phyloP scores from a whole-genome alignment of 768 basidiomycete genomes.

The Lactarius quietus region DNA sequence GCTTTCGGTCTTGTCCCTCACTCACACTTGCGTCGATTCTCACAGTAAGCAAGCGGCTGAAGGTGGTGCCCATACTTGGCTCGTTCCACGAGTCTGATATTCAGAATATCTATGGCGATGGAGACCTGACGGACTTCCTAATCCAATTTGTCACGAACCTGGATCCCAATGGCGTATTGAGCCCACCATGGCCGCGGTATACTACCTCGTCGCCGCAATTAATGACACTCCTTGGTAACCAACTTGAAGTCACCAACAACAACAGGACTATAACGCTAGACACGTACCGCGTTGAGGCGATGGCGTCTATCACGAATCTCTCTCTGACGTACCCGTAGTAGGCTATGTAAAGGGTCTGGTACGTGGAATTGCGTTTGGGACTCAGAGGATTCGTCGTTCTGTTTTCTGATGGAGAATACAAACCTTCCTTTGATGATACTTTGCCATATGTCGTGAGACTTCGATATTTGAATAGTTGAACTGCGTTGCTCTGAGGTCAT shows the following conservation, averaged over 20 bases:
- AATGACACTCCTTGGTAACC: conserved; percentile 21
- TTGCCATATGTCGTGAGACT: too few species aligned
- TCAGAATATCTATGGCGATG: conserved; percentile 10
- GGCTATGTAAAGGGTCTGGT: background rate
- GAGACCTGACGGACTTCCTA: conserved; percentile 24
- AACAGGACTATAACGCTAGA: conserved; percentile 13
- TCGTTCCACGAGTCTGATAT: conserved; percentile 22
- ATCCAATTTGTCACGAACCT: conserved; percentile 32
- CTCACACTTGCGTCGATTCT: too few species aligned
- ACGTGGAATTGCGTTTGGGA: too few species aligned
- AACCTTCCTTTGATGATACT: too few species aligned
- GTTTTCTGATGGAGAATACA: background rate
- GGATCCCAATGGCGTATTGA: conserved; percentile 26
- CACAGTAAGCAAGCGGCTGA: too few species aligned
- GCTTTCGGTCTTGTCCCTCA: too few species aligned
- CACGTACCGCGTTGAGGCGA: too few species aligned
- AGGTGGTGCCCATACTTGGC: conserved; percentile 31
- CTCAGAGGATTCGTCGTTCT: background rate
- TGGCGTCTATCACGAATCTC: conserved; percentile 9
- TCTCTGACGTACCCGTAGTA: background rate
- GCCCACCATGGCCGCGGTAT: conserved; percentile 21
- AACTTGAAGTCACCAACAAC: background rate
- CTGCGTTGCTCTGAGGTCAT: too few species aligned
- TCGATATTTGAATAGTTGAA: too few species aligned
- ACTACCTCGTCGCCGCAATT: conserved; percentile 9